A percentile compares a stretch with the other conserved stretches of the same genome.
Conservation (phyloP, 495 filamentous ascomycete genomes). For the Pyrenula aspistea region DNA sequence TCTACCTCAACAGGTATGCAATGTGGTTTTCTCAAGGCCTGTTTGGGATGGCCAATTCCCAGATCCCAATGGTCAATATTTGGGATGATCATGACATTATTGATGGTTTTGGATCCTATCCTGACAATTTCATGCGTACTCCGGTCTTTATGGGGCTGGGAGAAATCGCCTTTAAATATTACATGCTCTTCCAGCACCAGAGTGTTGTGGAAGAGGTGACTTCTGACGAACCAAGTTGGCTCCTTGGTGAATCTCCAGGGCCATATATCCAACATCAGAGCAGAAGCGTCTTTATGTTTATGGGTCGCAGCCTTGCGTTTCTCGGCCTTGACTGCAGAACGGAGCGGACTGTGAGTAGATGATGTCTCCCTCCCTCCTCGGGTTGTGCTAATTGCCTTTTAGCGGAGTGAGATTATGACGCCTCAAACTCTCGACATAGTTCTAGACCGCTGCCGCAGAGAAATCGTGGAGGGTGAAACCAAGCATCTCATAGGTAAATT, state of each 20-base stretch:
- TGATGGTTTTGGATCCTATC: slow-evolving; percentile 90
- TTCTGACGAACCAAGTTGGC: slow-evolving; percentile 80
- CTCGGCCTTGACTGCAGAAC: slow-evolving; percentile 86
- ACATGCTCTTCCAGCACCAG: slow-evolving; percentile 96
- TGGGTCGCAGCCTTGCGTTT: slow-evolving; percentile 69
- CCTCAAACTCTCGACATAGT: slow-evolving; percentile 71
- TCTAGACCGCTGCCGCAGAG: slow-evolving; percentile 69
- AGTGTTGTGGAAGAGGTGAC: slow-evolving; percentile 68
- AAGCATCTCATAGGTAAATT: slow-evolving; percentile 53
- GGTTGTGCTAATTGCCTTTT: slow-evolving; percentile 12
- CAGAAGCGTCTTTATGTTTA: slow-evolving; percentile 72
- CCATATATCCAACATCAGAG: slow-evolving; percentile 85
- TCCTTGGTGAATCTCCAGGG: slow-evolving; percentile 64
- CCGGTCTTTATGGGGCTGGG: slow-evolving; percentile 83
- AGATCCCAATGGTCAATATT: slow-evolving; percentile 97
- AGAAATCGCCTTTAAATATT: slow-evolving; percentile 91
- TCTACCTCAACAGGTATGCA: slow-evolving; percentile 77
- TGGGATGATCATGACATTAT: slow-evolving; percentile 98
- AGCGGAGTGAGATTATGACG: slow-evolving; percentile 66
- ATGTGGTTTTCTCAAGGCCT: slow-evolving; percentile 93
- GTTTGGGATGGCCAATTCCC: slow-evolving; percentile 80
- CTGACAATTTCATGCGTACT: slow-evolving; percentile 83
- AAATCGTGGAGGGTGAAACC: slow-evolving; percentile 71
- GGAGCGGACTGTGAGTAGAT: slow-evolving; percentile 52
- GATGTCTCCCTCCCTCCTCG: neutral